Percentiles rank a stretch among this genome's conserved stretches.
These are phyloP conservation scores for Cladosporium halotolerans DNA, from an alignment of 2,329 filamentous ascomycete genomes.

Conservation along the genomic window DNA sequence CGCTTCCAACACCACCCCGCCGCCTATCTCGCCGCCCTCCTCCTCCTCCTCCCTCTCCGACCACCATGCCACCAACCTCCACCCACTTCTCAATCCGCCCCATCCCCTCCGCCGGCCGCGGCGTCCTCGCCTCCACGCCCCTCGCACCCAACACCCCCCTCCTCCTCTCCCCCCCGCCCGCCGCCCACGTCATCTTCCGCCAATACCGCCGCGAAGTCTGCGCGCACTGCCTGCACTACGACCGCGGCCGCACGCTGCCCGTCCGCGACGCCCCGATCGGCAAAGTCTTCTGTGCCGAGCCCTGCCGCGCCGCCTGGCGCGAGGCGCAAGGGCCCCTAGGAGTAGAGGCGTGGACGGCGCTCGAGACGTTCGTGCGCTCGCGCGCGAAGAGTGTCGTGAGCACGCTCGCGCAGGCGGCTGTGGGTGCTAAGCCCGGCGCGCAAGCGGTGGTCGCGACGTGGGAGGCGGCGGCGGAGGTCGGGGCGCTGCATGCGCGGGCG, in stretches of 20 bases:
- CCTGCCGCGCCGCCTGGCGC: conserved; percentile 34
- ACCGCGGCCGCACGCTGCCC: conserved; percentile 36
- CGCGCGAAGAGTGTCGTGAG: conserved; percentile 14
- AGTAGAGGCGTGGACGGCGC: conserved; percentile 23
- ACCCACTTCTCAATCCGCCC: conserved; percentile 32
- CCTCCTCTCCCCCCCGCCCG: conserved; percentile 33
- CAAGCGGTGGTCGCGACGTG: conserved; percentile 14
- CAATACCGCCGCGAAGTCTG: conserved; percentile 45
- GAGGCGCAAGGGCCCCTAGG: conserved; percentile 23
- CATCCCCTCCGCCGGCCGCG: conserved; percentile 40
- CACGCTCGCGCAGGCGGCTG: neutral
- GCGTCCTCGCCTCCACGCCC: conserved; percentile 35
- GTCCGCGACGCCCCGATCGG: conserved; percentile 34
- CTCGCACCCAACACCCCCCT: conserved; percentile 34
- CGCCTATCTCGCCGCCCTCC: too few species aligned
- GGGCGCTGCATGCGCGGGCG: neutral
- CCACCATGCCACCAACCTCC: conserved; percentile 16
- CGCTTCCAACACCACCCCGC: too few species aligned
- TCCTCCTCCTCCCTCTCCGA: too few species aligned
- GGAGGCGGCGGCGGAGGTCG: conserved; percentile 17
- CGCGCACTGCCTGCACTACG: conserved; percentile 42
- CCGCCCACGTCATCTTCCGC: conserved; percentile 37
- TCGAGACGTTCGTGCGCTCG: conserved; percentile 22
- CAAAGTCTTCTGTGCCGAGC: conserved; percentile 38
- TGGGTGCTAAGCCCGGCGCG: conserved; percentile 5